These are phyloP conservation scores for Emmonsia crescens DNA, from an alignment of 2,329 filamentous ascomycete species.

Conservation along the genomic window DNA sequence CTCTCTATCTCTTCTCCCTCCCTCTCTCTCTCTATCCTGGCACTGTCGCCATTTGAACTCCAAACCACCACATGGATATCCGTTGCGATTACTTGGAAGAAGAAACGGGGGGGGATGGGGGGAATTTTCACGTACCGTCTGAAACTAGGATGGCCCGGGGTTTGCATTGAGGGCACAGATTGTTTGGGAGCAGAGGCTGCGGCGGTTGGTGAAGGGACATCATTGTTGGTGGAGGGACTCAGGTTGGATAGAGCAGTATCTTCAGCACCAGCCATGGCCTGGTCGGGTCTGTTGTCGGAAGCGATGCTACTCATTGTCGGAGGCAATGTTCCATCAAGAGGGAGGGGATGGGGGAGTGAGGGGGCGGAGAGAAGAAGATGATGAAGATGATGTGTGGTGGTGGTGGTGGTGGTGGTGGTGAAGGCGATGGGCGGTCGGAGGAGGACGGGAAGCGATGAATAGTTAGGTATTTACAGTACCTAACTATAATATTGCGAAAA, in stretches of 20 bases:
- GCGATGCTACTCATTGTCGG: constrained; percentile 10
- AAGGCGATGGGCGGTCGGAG: not conserved
- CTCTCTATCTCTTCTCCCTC: not conserved
- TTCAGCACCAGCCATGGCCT: constrained; percentile 3
- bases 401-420: too few species aligned
- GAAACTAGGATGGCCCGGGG: constrained; percentile 45
- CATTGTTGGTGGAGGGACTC: constrained; percentile 22
- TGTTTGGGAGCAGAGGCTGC: constrained; percentile 1
- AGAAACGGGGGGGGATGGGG: too few species aligned
- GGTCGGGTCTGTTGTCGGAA: constrained; percentile 1
- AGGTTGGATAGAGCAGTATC: constrained; percentile 14
- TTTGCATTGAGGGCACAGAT: constrained; percentile 13
- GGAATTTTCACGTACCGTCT: constrained; percentile 40
- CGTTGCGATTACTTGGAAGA: not conserved
- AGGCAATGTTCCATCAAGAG: not conserved
- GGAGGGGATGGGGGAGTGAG: constrained; percentile 1
- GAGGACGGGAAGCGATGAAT: not conserved
- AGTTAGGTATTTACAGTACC: not conserved
- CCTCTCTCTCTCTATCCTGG: not conserved
- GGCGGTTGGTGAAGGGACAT: constrained; percentile 20
- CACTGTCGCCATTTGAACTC: not conserved
- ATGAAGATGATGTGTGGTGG: not conserved
- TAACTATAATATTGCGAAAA: not conserved
- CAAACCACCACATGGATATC: not conserved
- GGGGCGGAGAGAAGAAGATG: not conserved